phyloP scores from a whole-genome alignment of 768 basidiomycete genomes.

The Leucosporidium scottii region DNA sequence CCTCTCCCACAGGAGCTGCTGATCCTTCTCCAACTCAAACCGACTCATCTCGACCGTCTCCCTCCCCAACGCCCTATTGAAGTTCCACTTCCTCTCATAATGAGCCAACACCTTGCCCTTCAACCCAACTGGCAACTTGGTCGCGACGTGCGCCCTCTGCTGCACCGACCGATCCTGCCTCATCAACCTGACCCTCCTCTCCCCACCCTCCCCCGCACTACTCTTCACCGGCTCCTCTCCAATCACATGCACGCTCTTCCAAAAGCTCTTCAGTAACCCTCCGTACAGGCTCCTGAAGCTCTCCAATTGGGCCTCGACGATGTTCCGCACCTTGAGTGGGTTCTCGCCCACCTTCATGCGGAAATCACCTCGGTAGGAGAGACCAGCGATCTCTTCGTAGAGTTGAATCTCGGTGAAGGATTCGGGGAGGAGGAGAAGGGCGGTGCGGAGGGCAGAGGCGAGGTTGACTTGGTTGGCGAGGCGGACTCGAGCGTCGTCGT shows the following conservation, averaged over 20 bases:
- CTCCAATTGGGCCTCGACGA: slow-evolving; percentile 69
- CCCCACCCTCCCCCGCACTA: background rate
- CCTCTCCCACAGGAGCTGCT: slow-evolving; percentile 29
- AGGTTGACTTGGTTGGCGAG: slow-evolving; percentile 91
- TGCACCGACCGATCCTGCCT: slow-evolving; percentile 64
- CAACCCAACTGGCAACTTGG: slow-evolving; percentile 36
- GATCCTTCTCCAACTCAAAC: slow-evolving; percentile 12
- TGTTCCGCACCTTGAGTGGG: slow-evolving; percentile 85
- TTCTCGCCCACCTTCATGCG: slow-evolving; percentile 88
- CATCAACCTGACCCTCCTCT: slow-evolving; percentile 15
- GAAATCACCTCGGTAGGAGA: slow-evolving; percentile 82
- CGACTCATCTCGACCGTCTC: background rate
- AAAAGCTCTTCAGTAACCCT: slow-evolving; percentile 39
- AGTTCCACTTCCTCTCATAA: slow-evolving; percentile 34
- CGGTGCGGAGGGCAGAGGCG: slow-evolving; percentile 78
- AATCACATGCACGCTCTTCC: slow-evolving; percentile 33
- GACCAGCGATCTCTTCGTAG: slow-evolving; percentile 74
- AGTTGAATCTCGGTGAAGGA: slow-evolving; percentile 72
- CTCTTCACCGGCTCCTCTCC: slow-evolving; percentile 17
- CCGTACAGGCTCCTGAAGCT: slow-evolving; percentile 87
- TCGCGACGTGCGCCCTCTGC: slow-evolving; percentile 64
- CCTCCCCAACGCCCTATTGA: slow-evolving; percentile 13
- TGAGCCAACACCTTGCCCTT: slow-evolving; percentile 30
- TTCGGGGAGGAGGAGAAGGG: slow-evolving; percentile 76
- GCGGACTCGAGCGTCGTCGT: slow-evolving; percentile 83